Conservation (phyloP, 768 basidiomycete genomes). For the Lactarius trivialis region DNA sequence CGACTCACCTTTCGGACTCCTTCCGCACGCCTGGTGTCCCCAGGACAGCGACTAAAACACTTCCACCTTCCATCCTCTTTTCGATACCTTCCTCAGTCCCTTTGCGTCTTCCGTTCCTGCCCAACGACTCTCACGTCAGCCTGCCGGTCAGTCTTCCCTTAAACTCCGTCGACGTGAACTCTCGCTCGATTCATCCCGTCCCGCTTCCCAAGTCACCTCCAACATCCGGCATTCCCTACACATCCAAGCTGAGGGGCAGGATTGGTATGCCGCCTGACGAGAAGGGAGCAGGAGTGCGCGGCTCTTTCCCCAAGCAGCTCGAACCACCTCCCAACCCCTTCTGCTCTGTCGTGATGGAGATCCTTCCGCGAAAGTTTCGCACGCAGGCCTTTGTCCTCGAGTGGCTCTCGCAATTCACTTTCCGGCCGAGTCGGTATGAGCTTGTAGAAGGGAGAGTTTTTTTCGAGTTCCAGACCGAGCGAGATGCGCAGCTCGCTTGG, state of each 20-base stretch:
- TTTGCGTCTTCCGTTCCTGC: neutral
- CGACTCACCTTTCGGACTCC: neutral
- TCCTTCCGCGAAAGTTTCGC: conserved; percentile 45
- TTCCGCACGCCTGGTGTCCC: neutral
- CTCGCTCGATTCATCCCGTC: neutral
- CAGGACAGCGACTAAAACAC: neutral
- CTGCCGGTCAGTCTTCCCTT: neutral
- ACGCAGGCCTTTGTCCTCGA: conserved; percentile 35
- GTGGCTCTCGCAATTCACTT: conserved; percentile 35
- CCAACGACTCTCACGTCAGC: neutral
- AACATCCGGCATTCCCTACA: neutral
- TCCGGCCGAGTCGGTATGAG: conserved; percentile 5
- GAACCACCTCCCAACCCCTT: conserved; percentile 37
- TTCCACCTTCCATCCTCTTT: neutral
- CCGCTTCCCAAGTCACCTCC: neutral
- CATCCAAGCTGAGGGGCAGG: neutral
- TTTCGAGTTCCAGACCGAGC: conserved; percentile 43
- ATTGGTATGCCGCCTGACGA: conserved; percentile 14
- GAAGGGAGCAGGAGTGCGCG: conserved; percentile 6
- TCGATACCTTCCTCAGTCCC: neutral
- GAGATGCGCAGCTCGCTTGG: conserved; percentile 44
- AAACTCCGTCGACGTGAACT: neutral
- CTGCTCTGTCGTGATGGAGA: conserved; percentile 51
- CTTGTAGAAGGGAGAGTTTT: conserved; percentile 40
- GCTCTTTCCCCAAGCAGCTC: conserved; percentile 10